Conservation (phyloP, 257 asterid species). For the Striga asiatica region DNA sequence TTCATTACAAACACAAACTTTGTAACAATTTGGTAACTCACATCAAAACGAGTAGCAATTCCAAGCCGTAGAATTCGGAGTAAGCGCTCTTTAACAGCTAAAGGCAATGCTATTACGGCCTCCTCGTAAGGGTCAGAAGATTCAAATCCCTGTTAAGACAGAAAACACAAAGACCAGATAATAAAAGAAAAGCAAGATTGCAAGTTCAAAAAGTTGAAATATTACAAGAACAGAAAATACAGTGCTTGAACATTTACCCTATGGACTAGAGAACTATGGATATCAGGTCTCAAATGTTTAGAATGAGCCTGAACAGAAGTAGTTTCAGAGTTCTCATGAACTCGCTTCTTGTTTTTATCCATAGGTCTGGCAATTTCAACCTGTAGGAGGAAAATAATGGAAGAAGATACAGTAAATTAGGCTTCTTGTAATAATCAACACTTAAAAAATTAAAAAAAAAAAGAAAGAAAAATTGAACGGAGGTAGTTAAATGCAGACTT, state of each 20-base stretch:
- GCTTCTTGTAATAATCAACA: not conserved
- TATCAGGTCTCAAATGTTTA: conserved; percentile 28
- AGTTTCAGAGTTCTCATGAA: conserved; percentile 52
- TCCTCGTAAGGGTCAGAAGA: conserved; percentile 70
- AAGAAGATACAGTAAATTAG: not conserved
- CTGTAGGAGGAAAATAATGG: conserved; percentile 29
- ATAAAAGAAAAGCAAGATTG: conserved; percentile 7
- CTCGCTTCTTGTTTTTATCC: conserved; percentile 65
- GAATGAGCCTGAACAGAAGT: conserved; percentile 33
- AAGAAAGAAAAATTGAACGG: conserved; percentile 2
- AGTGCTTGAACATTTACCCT: conserved; percentile 25
- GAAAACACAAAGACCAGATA: conserved; percentile 5
- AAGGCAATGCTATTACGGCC: conserved; percentile 70
- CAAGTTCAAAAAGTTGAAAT: too few relatives aligned
- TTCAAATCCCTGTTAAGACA: conserved; percentile 37
- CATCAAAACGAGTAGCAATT: conserved; percentile 83
- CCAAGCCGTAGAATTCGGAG: conserved; percentile 82
- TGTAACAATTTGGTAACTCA: conserved; percentile 29
- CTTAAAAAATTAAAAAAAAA: conserved; percentile 6
- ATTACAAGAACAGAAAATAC: not conserved
- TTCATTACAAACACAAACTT: conserved; percentile 5
- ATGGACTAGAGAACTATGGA: conserved; percentile 23
- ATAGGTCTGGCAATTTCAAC: conserved; percentile 86
- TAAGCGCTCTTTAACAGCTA: conserved; percentile 70
- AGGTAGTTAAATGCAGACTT: conserved; percentile 13